A percentile compares a stretch with the other conserved stretches of the same genome.
phyloP scores from a whole-genome alignment of 2,329 filamentous ascomycete species.

The Cladophialophora immunda region DNA sequence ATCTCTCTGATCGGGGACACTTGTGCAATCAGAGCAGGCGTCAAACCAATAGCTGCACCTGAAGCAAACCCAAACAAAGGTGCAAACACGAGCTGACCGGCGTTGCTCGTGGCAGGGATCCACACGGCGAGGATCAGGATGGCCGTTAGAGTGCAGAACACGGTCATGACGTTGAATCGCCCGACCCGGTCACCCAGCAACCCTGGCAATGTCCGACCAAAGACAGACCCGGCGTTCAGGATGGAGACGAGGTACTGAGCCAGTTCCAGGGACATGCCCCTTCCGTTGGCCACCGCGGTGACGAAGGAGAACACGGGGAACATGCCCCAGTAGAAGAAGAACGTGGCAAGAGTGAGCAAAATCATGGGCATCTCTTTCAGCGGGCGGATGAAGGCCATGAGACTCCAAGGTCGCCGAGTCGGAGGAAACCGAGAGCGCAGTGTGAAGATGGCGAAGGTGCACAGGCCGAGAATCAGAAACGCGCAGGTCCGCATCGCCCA shows the following conservation, averaged over 20 bases:
- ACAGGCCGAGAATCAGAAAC: conserved; percentile 68
- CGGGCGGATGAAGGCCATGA: conserved; percentile 45
- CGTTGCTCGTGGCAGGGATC: conserved; percentile 62
- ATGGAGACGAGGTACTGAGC: conserved; percentile 43
- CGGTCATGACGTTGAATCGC: conserved; percentile 63
- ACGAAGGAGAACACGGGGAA: conserved; percentile 44
- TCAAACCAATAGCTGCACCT: conserved; percentile 71
- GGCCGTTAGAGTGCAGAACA: conserved; percentile 57
- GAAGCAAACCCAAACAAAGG: conserved; percentile 75
- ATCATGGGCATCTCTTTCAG: conserved; percentile 42
- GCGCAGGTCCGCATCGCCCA: conserved; percentile 67
- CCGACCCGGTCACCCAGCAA: conserved; percentile 63
- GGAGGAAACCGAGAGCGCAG: conserved; percentile 61
- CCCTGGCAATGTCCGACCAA: conserved; percentile 65
- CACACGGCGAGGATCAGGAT: conserved; percentile 64
- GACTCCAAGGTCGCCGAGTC: conserved; percentile 44
- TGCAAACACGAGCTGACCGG: conserved; percentile 70
- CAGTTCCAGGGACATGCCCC: conserved; percentile 40
- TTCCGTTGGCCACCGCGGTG: conserved; percentile 36
- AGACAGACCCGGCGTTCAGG: conserved; percentile 50
- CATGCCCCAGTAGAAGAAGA: conserved; percentile 45
- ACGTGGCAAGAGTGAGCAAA: conserved; percentile 38
- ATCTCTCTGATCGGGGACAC: conserved; percentile 75
- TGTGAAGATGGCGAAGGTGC: conserved; percentile 62
- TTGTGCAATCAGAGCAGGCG: conserved; percentile 68